phyloP scores from a whole-genome alignment of 805 yeast genomes.

The Alloascoidea hylecoeti region DNA sequence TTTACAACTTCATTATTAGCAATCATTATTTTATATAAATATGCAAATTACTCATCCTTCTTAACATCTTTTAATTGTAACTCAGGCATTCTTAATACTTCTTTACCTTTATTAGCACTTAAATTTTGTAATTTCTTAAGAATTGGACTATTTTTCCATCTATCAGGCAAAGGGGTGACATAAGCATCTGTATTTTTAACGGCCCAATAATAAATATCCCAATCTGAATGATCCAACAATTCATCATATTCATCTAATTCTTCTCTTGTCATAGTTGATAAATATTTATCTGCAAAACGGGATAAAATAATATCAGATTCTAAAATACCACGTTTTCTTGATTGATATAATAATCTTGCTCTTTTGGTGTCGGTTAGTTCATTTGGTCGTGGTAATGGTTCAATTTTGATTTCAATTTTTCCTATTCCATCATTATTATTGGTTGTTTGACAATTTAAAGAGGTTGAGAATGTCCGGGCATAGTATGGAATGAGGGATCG shows the following conservation, averaged over 20 bases:
- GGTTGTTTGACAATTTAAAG: not conserved
- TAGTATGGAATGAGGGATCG: not conserved
- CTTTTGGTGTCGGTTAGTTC: constrained; percentile 64
- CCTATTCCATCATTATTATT: constrained; percentile 10
- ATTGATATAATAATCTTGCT: constrained; percentile 84
- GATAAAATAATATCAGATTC: constrained; percentile 83
- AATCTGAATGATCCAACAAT: constrained; percentile 86
- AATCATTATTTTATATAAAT: too few species aligned
- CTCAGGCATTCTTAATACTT: constrained; percentile 80
- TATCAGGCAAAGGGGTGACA: constrained; percentile 76
- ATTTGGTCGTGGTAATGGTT: constrained; percentile 64
- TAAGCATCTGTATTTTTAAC: constrained; percentile 60
- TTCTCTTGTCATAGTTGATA: constrained; percentile 39
- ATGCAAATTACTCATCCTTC: not conserved
- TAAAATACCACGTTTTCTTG: constrained; percentile 87
- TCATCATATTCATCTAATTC: constrained; percentile 76
- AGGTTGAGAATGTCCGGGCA: not conserved
- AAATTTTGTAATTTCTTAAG: constrained; percentile 55
- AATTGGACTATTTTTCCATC: constrained; percentile 61
- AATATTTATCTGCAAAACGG: constrained; percentile 68
- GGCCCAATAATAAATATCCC: constrained; percentile 99
- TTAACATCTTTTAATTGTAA: constrained; percentile 16
- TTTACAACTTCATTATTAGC: too few species aligned
- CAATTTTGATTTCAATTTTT: constrained; percentile 46
- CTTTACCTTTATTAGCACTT: constrained; percentile 58